Conservation (phyloP, 805 yeast species). For the Ogataea nonfermentans region DNA sequence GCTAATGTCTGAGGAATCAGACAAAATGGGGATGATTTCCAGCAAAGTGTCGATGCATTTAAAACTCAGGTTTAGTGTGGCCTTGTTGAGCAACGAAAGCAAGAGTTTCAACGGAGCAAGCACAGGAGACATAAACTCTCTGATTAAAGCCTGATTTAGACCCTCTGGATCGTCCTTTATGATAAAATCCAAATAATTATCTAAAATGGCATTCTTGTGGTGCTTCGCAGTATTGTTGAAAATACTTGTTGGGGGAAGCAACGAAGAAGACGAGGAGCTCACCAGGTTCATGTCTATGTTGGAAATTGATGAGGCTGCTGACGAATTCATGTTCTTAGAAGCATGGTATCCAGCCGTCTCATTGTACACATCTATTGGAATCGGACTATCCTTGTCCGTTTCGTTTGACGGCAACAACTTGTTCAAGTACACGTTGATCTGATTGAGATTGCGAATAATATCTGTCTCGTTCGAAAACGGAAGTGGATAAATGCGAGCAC, state of each 20-base stretch:
- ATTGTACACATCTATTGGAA: constrained; percentile 20
- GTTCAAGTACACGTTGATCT: constrained; percentile 51
- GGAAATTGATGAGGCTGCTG: constrained; percentile 25
- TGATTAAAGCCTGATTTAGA: constrained; percentile 44
- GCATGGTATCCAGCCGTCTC: constrained; percentile 8
- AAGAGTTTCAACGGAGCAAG: constrained; percentile 53
- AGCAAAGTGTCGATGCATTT: constrained; percentile 59
- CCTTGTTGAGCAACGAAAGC: constrained; percentile 61
- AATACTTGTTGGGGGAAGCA: constrained; percentile 27
- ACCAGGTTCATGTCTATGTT: constrained; percentile 21
- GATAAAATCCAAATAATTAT: constrained; percentile 26
- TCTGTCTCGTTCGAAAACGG: constrained; percentile 75
- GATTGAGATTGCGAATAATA: constrained; percentile 49
- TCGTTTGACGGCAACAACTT: constrained; percentile 45
- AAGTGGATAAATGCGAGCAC: constrained; percentile 67
- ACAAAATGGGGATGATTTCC: constrained; percentile 47
- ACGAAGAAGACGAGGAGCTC: constrained; percentile 19
- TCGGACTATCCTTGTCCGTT: constrained; percentile 10
- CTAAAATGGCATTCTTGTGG: constrained; percentile 19
- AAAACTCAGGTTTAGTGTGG: constrained; percentile 55
- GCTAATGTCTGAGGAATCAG: constrained; percentile 70
- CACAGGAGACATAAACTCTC: constrained; percentile 43
- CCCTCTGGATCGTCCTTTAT: constrained; percentile 33
- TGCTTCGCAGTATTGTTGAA: constrained; percentile 8
- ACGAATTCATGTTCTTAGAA: constrained; percentile 13